Conservation (phyloP, 1,284 basidiomycete species). For the Pseudozyma thailandica region DNA sequence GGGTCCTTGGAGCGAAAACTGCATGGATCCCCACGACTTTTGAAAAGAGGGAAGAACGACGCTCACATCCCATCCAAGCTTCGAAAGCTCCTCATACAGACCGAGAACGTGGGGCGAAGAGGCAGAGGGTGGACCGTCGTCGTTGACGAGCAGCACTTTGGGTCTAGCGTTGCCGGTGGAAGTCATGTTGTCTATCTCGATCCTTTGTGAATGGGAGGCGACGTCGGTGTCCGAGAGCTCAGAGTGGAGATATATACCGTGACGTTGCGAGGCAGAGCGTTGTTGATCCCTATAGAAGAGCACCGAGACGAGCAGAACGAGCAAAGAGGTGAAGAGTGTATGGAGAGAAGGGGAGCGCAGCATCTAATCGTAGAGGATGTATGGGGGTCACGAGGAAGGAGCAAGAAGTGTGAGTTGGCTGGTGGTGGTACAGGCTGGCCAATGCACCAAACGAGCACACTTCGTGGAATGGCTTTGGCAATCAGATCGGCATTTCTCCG, state of each 20-base stretch:
- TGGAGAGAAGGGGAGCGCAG: constrained; percentile 17
- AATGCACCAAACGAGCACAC: too few relatives aligned
- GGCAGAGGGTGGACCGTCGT: constrained; percentile 63
- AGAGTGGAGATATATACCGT: constrained; percentile 21
- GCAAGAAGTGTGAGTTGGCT: too few relatives aligned
- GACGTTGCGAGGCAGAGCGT: neutral
- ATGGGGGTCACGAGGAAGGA: too few relatives aligned
- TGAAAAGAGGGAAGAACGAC: constrained; percentile 64
- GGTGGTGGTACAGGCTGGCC: too few relatives aligned
- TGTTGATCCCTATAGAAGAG: constrained; percentile 24
- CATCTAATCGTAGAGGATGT: too few relatives aligned
- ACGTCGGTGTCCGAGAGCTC: constrained; percentile 32
- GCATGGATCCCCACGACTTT: constrained; percentile 63
- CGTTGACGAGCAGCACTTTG: constrained; percentile 63
- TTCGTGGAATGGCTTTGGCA: too few relatives aligned
- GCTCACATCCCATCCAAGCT: constrained; percentile 61
- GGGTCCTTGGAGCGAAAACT: constrained; percentile 48
- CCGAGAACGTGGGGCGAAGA: constrained; percentile 63
- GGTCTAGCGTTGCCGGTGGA: constrained; percentile 5
- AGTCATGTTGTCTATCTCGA: neutral
- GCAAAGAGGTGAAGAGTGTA: constrained; percentile 26
- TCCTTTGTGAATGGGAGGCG: neutral
- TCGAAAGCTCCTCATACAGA: constrained; percentile 51
- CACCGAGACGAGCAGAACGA: constrained; percentile 27
- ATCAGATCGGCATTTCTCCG: too few relatives aligned